Evolutionary conservation across 2,329 filamentous ascomycete genomes (phyloP).

Genomic region (Truncatella angustata): DNA sequence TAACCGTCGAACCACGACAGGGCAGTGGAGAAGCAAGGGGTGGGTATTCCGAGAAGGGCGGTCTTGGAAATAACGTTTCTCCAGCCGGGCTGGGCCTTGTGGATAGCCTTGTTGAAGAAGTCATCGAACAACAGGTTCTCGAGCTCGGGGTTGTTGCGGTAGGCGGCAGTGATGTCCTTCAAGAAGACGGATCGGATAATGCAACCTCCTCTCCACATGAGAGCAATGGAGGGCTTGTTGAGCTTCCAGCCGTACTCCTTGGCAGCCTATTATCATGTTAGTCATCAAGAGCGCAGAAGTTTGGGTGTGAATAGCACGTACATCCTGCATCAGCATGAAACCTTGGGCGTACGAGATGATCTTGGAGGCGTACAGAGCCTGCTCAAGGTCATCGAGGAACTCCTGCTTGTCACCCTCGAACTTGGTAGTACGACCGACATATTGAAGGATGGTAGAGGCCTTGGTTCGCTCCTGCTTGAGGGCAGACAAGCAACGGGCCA

Average conservation of each 20-base stretch:
- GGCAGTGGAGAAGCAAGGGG: constrained; percentile 93
- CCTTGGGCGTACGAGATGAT: constrained; percentile 99
- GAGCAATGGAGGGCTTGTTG: constrained; percentile 99
- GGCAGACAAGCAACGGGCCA: constrained; percentile 88
- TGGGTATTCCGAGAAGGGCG: constrained; percentile 91
- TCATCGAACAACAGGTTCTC: constrained; percentile 98
- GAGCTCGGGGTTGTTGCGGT: constrained; percentile 89
- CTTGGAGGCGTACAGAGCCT: constrained; percentile 98
- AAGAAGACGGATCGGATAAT: constrained; percentile 99
- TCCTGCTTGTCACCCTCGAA: constrained; percentile 90
- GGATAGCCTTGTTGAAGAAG: constrained; percentile 99
- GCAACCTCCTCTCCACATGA: constrained; percentile 99
- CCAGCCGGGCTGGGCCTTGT: constrained; percentile 92
- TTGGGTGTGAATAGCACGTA: constrained; percentile 41
- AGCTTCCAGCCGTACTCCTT: constrained; percentile 98
- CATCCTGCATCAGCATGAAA: constrained; percentile 99
- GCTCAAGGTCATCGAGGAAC: constrained; percentile 96
- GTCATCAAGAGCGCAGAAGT: constrained; percentile 4
- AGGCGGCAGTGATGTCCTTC: constrained; percentile 98
- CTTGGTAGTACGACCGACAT: constrained; percentile 68
- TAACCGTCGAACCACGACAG: constrained; percentile 99
- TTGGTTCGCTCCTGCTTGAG: constrained; percentile 90
- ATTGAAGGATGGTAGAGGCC: constrained; percentile 75
- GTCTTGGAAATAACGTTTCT: constrained; percentile 88
- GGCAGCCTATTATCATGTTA: constrained; percentile 63